These are phyloP conservation scores for Xylaria grammica DNA, from an alignment of 495 filamentous ascomycete species.

Conservation along the genomic window DNA sequence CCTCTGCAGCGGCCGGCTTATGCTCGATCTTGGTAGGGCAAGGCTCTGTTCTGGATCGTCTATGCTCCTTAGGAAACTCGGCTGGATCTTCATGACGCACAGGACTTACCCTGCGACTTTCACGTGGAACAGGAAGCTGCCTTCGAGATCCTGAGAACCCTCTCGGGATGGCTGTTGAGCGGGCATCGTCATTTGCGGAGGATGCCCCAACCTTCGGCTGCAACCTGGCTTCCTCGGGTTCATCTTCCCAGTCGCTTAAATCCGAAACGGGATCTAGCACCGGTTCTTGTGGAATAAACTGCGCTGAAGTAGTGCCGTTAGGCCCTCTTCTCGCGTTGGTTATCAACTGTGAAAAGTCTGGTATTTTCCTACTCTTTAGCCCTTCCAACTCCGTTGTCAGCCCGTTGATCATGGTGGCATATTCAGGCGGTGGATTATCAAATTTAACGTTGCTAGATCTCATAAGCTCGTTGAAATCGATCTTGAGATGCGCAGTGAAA, in stretches of 20 bases:
- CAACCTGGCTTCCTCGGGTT: conserved; percentile 33
- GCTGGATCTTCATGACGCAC: neutral
- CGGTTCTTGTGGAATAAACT: conserved; percentile 19
- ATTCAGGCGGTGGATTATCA: conserved; percentile 40
- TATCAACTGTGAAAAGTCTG: conserved; percentile 29
- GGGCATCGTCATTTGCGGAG: neutral
- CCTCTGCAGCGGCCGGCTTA: neutral
- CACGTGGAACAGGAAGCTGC: conserved; percentile 12
- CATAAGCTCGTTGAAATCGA: conserved; percentile 31
- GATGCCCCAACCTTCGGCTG: conserved; percentile 17
- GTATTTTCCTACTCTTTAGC: conserved; percentile 32
- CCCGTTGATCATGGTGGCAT: conserved; percentile 46
- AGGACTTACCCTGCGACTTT: conserved; percentile 8
- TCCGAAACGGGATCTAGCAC: conserved; percentile 48
- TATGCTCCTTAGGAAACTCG: neutral
- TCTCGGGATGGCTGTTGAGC: conserved; percentile 15
- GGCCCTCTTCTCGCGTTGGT: conserved; percentile 16
- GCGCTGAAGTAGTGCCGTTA: conserved; percentile 6
- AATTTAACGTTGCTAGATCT: conserved; percentile 11
- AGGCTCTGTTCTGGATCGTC: neutral
- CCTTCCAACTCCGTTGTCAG: conserved; percentile 48
- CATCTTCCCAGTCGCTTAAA: conserved; percentile 51
- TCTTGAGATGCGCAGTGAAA: conserved; percentile 53
- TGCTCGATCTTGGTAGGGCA: neutral
- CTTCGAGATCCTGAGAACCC: neutral